Base-by-base conservation (phyloP, 176 grass and related monocot species). In the Secale cereale region DNA sequence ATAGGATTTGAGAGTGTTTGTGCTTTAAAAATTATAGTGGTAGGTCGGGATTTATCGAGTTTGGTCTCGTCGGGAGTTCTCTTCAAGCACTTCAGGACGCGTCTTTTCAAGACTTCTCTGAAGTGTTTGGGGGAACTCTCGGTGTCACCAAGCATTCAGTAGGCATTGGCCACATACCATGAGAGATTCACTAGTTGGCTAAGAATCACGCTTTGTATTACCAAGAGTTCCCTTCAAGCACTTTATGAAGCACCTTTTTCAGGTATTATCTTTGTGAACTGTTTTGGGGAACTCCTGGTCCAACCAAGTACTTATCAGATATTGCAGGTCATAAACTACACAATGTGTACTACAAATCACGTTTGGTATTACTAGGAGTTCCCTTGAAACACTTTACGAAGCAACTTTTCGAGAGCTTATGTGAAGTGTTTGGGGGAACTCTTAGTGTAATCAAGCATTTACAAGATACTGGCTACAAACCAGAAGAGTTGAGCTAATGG, bases 401-500 rank as follows among this genome's bases (percentile, higher is more conserved):
- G 12, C 25, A 30, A 7, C 57, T 7, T 4, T 10, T 23, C 5
- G 2, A 65, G 8, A 14, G n/a, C 3, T 56, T 3, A 11, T 27
- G 81, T 92, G 93, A 92, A 52, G 90, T 94, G 85, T 90, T 92
- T 90, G 85, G 87, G 87, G 85, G 56, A 94, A 92, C 87, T 92
- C 85, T 92, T 3, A 52, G 56, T 73, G 32, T 40, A 36, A 86
- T 3, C 45, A 68, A 86, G 31, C 77, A 85, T 88, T 19, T 17
- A 19, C 6, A 3, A 67, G 5, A 6, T 17, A 11, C 0, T 11
- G 6, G 4, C 1, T 22, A 35, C 36, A 37, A 9, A 81, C 4
- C 43, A 52, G 7, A 66, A 16, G 31, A 59, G 20, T 37, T 80
- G 11, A 6, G 14, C 26, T 29, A 64, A 16, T 64, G 61, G 26